Conservation (phyloP, 1,284 basidiomycete genomes). For the Boletus mariae region DNA sequence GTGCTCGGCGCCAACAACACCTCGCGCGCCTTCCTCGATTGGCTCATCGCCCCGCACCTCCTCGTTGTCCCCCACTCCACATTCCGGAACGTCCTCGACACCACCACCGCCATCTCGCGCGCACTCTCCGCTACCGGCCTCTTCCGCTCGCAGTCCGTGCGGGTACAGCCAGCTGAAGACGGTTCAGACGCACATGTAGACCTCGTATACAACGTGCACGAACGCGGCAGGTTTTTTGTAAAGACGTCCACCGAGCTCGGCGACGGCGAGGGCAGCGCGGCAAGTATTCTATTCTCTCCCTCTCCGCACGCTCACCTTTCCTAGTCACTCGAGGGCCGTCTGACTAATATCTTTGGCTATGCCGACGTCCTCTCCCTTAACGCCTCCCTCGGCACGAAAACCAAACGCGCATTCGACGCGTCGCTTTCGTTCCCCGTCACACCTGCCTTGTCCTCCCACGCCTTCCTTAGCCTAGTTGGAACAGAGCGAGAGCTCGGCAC, state of each 20-base stretch:
- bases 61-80: slow-evolving; percentile 29
- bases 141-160: slow-evolving; percentile 69
- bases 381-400: slow-evolving; percentile 84
- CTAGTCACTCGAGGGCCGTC: slow-evolving; percentile 73
- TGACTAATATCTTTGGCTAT: slow-evolving; percentile 89
- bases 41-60: slow-evolving; percentile 64
- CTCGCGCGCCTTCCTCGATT: slow-evolving; percentile 75
- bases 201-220: slow-evolving; percentile 74
- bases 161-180: slow-evolving; percentile 62
- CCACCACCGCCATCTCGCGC: slow-evolving; percentile 63
- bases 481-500: slow-evolving; percentile 31
- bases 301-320: not conserved
- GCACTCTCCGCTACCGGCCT: slow-evolving; percentile 70
- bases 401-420: slow-evolving; percentile 75
- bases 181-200: slow-evolving; percentile 68
- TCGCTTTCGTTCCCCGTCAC: slow-evolving; percentile 58
- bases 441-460: slow-evolving; percentile 49
- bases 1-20: slow-evolving; percentile 77
- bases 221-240: slow-evolving; percentile 76
- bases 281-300: slow-evolving; percentile 40
- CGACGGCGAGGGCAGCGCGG: slow-evolving; percentile 88
- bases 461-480: slow-evolving; percentile 25
- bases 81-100: slow-evolving; percentile 65
- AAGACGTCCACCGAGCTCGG: slow-evolving; percentile 92
- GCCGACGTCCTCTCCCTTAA: slow-evolving; percentile 88